A percentile compares a stretch with the other conserved stretches of the same genome.
Evolutionary conservation across 2,329 filamentous ascomycete genomes (phyloP).

Genomic region (Paracoccidioides lutzii): DNA sequence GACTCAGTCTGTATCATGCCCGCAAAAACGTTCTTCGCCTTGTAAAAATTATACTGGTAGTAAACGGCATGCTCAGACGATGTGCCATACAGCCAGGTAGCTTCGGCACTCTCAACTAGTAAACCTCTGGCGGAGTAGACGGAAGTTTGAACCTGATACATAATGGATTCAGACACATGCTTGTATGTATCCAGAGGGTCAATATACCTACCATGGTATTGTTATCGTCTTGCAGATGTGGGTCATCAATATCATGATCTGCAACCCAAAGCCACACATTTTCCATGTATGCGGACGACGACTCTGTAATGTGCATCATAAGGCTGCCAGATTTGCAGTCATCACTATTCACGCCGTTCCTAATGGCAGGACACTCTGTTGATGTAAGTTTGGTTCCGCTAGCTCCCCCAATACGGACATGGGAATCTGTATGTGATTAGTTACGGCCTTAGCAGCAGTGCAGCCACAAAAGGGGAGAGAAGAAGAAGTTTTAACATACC

Average conservation of each 20-base stretch:
- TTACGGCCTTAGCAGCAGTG: neutral
- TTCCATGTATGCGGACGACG: slow-evolving; percentile 29
- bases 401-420: slow-evolving; percentile 2
- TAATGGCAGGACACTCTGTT: slow-evolving; percentile 1
- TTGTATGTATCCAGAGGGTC: neutral
- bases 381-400: slow-evolving; percentile 2
- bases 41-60: slow-evolving; percentile 3
- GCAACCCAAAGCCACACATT: slow-evolving; percentile 24
- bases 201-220: slow-evolving; percentile 2
- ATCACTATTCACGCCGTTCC: neutral
- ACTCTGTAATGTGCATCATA: slow-evolving; percentile 49
- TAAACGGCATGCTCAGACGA: slow-evolving; percentile 3
- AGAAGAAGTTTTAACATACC: neutral
- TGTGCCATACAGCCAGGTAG: slow-evolving; percentile 3
- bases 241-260: slow-evolving; percentile 21
- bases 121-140: slow-evolving; percentile 1
- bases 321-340: slow-evolving; percentile 24
- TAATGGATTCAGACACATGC: neutral
- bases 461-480: neutral
- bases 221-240: slow-evolving; percentile 1
- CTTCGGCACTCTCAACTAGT: slow-evolving; percentile 1
- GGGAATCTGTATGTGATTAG: neutral
- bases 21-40: neutral
- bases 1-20: slow-evolving; percentile 3
- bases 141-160: neutral